These are phyloP conservation scores for Phytophthora idaei DNA, from an alignment of 352 stramenopile genomes.

Conservation along the genomic window DNA sequence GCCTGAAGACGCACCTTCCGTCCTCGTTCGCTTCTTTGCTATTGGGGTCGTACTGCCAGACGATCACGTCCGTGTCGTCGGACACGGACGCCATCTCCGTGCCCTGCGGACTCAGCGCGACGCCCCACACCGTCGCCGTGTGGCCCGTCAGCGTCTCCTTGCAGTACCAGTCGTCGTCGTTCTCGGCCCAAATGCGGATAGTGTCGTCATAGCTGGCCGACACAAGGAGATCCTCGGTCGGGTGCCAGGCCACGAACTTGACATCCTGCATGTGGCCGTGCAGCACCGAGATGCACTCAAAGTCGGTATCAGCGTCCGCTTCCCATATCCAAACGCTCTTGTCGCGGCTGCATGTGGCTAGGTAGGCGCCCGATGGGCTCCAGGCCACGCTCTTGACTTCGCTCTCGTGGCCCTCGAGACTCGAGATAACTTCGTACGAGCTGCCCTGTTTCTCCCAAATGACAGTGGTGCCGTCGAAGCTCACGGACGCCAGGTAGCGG, in stretches of 20 bases:
- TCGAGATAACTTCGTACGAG: constrained; percentile 94
- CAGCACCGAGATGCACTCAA: constrained; percentile 97
- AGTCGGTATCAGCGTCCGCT: constrained; percentile 93
- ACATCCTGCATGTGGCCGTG: constrained; percentile 97
- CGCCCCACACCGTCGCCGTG: constrained; percentile 94
- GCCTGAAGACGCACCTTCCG: constrained; percentile 36
- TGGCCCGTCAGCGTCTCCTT: constrained; percentile 91
- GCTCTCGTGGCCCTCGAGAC: constrained; percentile 98
- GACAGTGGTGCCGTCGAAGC: constrained; percentile 96
- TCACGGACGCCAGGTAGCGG: constrained; percentile 92
- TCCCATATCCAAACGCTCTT: constrained; percentile 99
- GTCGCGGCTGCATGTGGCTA: constrained; percentile 98
- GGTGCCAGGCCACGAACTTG: constrained; percentile 95
- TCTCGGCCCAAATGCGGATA: constrained; percentile 95
- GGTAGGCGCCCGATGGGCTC: constrained; percentile 91
- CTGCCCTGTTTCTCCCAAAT: constrained; percentile 93
- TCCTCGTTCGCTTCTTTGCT: constrained; percentile 54
- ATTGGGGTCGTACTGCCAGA: constrained; percentile 91
- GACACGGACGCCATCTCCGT: constrained; percentile 88
- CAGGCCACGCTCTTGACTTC: constrained; percentile 98
- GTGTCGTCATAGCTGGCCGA: constrained; percentile 97
- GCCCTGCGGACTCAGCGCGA: constrained; percentile 83
- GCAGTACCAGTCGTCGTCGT: constrained; percentile 98
- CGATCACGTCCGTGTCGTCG: constrained; percentile 92
- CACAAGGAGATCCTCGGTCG: constrained; percentile 83